phyloP scores from a whole-genome alignment of 805 yeast genomes.

The Sungouiozyma ichnusensis region DNA sequence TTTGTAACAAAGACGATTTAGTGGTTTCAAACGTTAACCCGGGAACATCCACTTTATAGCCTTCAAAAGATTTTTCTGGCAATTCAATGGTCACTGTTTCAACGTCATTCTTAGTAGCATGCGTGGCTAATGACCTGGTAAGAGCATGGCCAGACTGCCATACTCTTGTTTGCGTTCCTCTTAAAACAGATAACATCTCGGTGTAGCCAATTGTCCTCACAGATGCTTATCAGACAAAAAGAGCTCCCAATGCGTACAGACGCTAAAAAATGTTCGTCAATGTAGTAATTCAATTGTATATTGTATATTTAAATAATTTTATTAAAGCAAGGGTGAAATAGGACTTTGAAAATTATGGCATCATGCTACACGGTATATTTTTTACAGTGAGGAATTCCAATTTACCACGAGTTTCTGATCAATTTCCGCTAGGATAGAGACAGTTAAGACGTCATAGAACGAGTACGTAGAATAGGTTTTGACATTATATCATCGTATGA shows the following conservation, averaged over 20 bases:
- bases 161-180: neutral
- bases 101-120: conserved; percentile 7
- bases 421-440: too few species aligned
- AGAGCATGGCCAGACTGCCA: neutral
- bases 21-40: conserved; percentile 64
- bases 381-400: too few species aligned
- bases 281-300: neutral
- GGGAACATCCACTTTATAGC: conserved; percentile 71
- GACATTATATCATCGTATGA: neutral
- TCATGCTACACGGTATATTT: neutral
- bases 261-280: too few species aligned
- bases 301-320: neutral
- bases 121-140: conserved; percentile 10
- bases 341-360: neutral
- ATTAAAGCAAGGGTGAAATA: neutral
- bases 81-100: conserved; percentile 42
- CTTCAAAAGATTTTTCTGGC: conserved; percentile 76
- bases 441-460: neutral
- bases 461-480: neutral
- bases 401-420: too few species aligned
- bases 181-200: neutral
- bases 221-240: too few species aligned
- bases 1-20: conserved; percentile 68
- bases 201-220: neutral
- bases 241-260: neutral